Conservation (phyloP, 1,284 basidiomycete genomes). For the Boletus hoseneyae region DNA sequence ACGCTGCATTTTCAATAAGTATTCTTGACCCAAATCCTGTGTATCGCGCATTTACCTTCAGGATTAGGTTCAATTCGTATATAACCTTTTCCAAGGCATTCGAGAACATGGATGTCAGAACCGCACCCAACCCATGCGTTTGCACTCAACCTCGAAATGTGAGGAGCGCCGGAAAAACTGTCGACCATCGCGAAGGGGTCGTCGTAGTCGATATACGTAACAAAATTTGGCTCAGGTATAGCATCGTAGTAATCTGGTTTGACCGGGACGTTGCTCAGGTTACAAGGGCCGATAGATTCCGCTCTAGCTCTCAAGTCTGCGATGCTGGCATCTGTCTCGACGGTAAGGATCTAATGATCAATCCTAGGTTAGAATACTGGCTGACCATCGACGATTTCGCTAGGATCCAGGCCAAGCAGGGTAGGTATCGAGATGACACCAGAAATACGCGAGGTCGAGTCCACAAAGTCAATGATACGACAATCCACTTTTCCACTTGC, state of each 20-base stretch:
- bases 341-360: constrained; percentile 5
- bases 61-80: constrained; percentile 61
- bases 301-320: constrained; percentile 47
- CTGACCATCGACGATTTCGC: constrained; percentile 65
- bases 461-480: constrained; percentile 89
- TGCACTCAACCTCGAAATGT: constrained; percentile 47
- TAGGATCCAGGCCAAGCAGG: constrained; percentile 83
- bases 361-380: constrained; percentile 27
- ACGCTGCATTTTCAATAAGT: constrained; percentile 22
- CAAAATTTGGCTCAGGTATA: constrained; percentile 57
- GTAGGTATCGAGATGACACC: constrained; percentile 83
- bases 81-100: constrained; percentile 73
- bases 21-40: background rate
- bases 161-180: constrained; percentile 49
- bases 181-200: constrained; percentile 69
- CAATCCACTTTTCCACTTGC: constrained; percentile 83
- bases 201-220: constrained; percentile 81
- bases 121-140: constrained; percentile 86
- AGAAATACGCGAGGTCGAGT: constrained; percentile 64
- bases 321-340: constrained; percentile 45
- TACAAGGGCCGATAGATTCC: constrained; percentile 23
- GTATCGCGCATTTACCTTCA: constrained; percentile 20
- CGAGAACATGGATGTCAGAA: constrained; percentile 69
- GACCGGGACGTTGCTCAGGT: constrained; percentile 2
- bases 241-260: constrained; percentile 27